Evolutionary conservation across 129 eudicot species (phyloP), one percentile per base, ranked within the genome.

Genomic region (Scalesia atractyloides): DNA sequence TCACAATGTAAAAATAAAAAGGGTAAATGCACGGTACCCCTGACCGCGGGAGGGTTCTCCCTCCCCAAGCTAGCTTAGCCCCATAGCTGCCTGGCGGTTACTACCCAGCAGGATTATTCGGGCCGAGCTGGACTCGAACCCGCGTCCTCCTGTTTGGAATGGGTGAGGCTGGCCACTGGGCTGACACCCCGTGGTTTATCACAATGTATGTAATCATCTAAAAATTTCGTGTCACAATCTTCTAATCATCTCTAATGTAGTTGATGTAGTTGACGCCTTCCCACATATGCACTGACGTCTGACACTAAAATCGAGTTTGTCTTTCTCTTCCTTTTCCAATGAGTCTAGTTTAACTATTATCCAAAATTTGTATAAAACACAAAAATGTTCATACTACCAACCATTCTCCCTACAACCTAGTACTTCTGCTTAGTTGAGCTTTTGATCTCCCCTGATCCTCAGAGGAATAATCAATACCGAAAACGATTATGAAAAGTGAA

Each of bases 221-320:
- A 18, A 18, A 12, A 26, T 20, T 56, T 5, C 9, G 0, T 19
- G 62, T 8, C 62, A 56, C 62, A 56, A 56, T 56, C 62, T 56
- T 56, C 62, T 20, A 56, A 56, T 56, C 13, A 22, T 22, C 12
- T 60, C 66, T 60, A 30, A 20, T 22, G n/a, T 19, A 30, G 43
- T 60, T 60, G 66, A 60, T 33, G 26, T 22, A 22, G 26, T 22
- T 22, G 26, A 22, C 26, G 66, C 66, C 66, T 60, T 60, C 44
- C 43, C 18, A 60, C 19, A 33, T 60, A 20, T 9, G 11, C 63
- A 19, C 15, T 0, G 4, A 24, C 30, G 0, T n/a, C 15, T 0
- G 4, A 24, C 30, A 0, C 36, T 57, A 22, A 57, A 57, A 57
- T 22, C 10, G 63, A 57, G 2, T n/a, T 51, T 57, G 14, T 18